Evolutionary conservation across 805 yeast species (phyloP).

Genomic region (Pichia gijzeniarum): DNA sequence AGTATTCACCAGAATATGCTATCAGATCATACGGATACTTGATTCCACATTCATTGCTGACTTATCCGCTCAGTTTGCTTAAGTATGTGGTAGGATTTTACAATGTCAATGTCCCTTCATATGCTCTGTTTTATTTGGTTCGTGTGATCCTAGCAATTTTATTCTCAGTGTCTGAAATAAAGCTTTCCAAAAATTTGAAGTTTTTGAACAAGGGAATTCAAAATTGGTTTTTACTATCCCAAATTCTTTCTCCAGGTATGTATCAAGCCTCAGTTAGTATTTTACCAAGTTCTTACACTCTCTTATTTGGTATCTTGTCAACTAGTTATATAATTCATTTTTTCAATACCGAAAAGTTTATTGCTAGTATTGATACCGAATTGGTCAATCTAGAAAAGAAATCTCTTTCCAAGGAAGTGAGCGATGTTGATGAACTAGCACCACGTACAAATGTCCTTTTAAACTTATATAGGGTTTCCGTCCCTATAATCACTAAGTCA

Average conservation of each 20-base stretch:
- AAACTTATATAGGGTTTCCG: constrained; percentile 11
- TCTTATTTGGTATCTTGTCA: constrained; percentile 45
- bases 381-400: constrained; percentile 15
- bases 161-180: constrained; percentile 46
- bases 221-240: constrained; percentile 56
- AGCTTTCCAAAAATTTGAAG: constrained; percentile 38
- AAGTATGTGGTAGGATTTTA: not conserved
- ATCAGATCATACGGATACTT: constrained; percentile 83
- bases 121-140: constrained; percentile 44
- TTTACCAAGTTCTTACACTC: constrained; percentile 75
- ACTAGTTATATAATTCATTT: constrained; percentile 33
- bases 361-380: constrained; percentile 14
- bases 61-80: constrained; percentile 20
- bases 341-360: constrained; percentile 24
- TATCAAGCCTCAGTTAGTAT: constrained; percentile 83
- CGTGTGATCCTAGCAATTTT: constrained; percentile 38
- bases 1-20: constrained; percentile 84
- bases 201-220: constrained; percentile 37
- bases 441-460: constrained; percentile 14
- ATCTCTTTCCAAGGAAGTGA: constrained; percentile 14
- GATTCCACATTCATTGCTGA: constrained; percentile 36
- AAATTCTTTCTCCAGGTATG: constrained; percentile 70
- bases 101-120: constrained; percentile 9
- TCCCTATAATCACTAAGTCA: constrained; percentile 17
- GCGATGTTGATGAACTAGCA: constrained; percentile 13